Percentiles rank a stretch among this genome's conserved stretches.
These are phyloP conservation scores for Hortiboletus campestris DNA, from an alignment of 768 basidiomycete species.

Conservation along the genomic window DNA sequence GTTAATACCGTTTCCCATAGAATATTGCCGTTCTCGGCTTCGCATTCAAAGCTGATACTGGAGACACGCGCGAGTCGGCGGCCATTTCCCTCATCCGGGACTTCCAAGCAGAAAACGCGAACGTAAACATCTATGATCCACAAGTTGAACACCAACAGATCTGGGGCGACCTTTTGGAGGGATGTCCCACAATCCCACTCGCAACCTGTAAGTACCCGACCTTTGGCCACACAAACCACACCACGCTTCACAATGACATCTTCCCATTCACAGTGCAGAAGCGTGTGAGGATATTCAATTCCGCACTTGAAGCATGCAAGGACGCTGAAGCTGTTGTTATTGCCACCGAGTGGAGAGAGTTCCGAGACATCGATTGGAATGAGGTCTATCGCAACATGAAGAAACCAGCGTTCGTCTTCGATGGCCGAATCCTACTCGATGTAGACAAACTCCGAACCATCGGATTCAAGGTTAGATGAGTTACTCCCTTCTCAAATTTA, in stretches of 20 bases:
- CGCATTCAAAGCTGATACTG: slow-evolving; percentile 99
- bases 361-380: slow-evolving; percentile 89
- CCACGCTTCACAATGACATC: neutral
- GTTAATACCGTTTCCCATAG: slow-evolving; percentile 38
- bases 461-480: slow-evolving; percentile 72
- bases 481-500: neutral
- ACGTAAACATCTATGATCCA: slow-evolving; percentile 89
- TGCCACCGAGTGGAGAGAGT: slow-evolving; percentile 98
- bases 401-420: slow-evolving; percentile 98
- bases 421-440: slow-evolving; percentile 87
- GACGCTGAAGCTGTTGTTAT: slow-evolving; percentile 92
- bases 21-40: slow-evolving; percentile 96
- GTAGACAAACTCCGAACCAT: slow-evolving; percentile 75
- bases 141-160: slow-evolving; percentile 85
- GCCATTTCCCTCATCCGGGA: slow-evolving; percentile 92
- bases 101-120: slow-evolving; percentile 87
- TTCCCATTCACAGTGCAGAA: slow-evolving; percentile 64
- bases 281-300: slow-evolving; percentile 73
- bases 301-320: slow-evolving; percentile 85
- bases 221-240: neutral
- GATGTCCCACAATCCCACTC: slow-evolving; percentile 59
- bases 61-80: slow-evolving; percentile 97
- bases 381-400: slow-evolving; percentile 84
- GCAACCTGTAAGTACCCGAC: slow-evolving; percentile 56
- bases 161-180: slow-evolving; percentile 75